Evolutionary conservation across 23 red algal genomes (phyloP).

Genomic region (Agarophyton chilense): DNA sequence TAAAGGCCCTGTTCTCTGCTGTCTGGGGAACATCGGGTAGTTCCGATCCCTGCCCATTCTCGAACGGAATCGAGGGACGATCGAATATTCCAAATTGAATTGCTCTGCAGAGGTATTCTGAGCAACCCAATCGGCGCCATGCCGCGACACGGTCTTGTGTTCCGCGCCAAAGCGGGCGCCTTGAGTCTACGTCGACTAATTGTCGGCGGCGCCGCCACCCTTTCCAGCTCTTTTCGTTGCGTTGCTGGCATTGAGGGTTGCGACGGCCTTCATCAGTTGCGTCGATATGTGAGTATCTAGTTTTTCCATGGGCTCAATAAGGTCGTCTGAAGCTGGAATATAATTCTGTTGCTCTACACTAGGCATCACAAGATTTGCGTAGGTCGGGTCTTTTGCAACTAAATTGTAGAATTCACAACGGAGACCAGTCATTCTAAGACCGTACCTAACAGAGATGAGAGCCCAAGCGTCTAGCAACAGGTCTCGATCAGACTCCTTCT

Average conservation of each 20-base stretch:
- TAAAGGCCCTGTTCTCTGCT: background rate
- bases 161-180: constrained; percentile 4
- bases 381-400: too few species aligned
- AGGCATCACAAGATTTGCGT: background rate
- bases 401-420: too few species aligned
- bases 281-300: constrained; percentile 7
- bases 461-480: background rate
- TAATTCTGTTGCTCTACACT: background rate
- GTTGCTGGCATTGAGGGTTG: too few species aligned
- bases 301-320: constrained; percentile 1
- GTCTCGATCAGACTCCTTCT: too few species aligned
- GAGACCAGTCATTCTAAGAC: background rate
- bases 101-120: constrained; percentile 8
- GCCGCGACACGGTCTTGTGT: background rate
- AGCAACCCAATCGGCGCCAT: constrained; percentile 23
- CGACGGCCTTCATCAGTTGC: too few species aligned
- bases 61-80: background rate
- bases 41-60: background rate
- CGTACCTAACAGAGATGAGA: background rate
- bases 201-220: too few species aligned
- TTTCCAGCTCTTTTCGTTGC: too few species aligned
- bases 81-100: constrained; percentile 21
- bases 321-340: background rate
- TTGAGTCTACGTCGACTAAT: background rate
- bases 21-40: constrained; percentile 9